These are phyloP conservation scores for Calocybe gangraenosa DNA, from an alignment of 768 basidiomycete species.

Conservation along the genomic window DNA sequence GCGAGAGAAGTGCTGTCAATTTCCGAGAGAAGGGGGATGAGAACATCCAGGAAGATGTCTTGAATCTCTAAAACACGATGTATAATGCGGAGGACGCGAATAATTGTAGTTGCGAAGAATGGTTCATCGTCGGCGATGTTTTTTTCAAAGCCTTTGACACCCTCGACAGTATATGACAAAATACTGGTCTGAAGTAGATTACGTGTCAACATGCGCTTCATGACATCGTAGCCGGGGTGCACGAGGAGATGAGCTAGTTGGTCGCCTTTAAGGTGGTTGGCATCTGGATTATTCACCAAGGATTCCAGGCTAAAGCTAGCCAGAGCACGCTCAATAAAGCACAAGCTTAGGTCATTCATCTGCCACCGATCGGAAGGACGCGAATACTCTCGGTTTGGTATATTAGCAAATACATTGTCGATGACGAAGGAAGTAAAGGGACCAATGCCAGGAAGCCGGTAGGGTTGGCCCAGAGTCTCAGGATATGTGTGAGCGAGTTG, in stretches of 20 bases:
- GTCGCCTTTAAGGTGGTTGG: constrained; percentile 47
- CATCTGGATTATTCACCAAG: constrained; percentile 56
- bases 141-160: constrained; percentile 71
- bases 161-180: constrained; percentile 78
- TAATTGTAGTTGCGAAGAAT: constrained; percentile 69
- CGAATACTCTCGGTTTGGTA: constrained; percentile 70
- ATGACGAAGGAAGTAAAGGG: constrained; percentile 86
- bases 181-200: constrained; percentile 70
- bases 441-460: constrained; percentile 73
- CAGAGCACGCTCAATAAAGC: constrained; percentile 80
- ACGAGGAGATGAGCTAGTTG: constrained; percentile 50
- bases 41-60: constrained; percentile 83
- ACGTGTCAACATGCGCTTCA: constrained; percentile 72
- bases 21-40: constrained; percentile 73
- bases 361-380: constrained; percentile 79
- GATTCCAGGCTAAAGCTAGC: constrained; percentile 79
- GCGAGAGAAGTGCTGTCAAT: constrained; percentile 51
- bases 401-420: constrained; percentile 83
- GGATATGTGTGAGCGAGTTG: constrained; percentile 74
- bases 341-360: constrained; percentile 79
- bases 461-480: constrained; percentile 74
- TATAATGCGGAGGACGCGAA: constrained; percentile 78
- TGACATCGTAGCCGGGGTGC: constrained; percentile 87
- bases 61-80: constrained; percentile 82
- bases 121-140: constrained; percentile 65